These are phyloP conservation scores for Pseudogymnoascus sp. DNA, from an alignment of 2,329 filamentous ascomycete species.

Conservation along the genomic window DNA sequence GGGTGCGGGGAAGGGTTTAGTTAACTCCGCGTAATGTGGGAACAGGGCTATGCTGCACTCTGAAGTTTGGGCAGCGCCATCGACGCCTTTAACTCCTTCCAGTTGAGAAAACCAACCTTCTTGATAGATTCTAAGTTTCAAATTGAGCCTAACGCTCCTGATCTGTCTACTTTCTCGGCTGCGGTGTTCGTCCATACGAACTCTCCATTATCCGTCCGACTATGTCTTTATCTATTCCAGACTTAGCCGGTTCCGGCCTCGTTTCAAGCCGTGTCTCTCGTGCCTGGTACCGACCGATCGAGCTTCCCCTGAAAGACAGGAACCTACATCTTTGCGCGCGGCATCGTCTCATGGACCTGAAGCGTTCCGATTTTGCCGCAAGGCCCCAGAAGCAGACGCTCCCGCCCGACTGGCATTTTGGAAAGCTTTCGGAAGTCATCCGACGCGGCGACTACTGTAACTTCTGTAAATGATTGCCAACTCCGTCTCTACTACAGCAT, in stretches of 20 bases:
- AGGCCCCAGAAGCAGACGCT: not conserved
- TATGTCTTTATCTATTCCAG: not conserved
- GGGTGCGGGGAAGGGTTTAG: not conserved
- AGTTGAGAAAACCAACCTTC: too few relatives aligned
- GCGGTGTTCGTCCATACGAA: too few relatives aligned
- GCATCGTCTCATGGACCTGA: not conserved
- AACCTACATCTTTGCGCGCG: not conserved
- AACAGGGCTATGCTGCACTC: not conserved
- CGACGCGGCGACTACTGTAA: not conserved
- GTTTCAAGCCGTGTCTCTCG: not conserved
- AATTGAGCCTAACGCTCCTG: too few relatives aligned
- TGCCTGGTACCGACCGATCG: not conserved
- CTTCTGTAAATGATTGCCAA: not conserved
- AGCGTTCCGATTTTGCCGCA: not conserved
- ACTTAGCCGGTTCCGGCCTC: not conserved
- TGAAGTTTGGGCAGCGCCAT: not conserved
- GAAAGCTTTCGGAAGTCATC: not conserved
- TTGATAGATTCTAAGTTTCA: too few relatives aligned
- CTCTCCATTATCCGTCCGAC: too few relatives aligned
- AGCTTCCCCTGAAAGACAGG: not conserved
- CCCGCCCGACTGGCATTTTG: not conserved
- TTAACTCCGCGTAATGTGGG: not conserved
- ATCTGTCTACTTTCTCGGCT: too few relatives aligned
- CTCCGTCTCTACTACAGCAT: not conserved
- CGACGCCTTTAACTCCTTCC: not conserved